These are phyloP conservation scores for Calonectria montana DNA, from an alignment of 2,329 filamentous ascomycete species.

Conservation along the genomic window DNA sequence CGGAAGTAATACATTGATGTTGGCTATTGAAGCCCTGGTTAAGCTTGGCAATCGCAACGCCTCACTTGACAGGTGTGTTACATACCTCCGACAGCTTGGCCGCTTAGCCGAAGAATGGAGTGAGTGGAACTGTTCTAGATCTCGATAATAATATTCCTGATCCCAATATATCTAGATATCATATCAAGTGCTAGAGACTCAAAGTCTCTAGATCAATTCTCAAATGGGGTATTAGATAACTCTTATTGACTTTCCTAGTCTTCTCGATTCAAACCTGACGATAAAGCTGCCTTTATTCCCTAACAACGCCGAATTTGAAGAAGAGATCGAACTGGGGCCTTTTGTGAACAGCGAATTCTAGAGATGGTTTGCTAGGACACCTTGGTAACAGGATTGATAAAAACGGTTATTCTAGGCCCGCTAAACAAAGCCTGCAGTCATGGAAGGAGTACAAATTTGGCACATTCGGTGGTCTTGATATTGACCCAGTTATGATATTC, in stretches of 20 bases:
- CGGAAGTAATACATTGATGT: not conserved
- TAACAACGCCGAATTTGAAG: not conserved
- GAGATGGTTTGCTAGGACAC: not conserved
- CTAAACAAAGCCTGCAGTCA: no score
- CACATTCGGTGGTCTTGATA: no score
- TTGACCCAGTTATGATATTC: no score
- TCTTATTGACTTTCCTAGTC: not conserved
- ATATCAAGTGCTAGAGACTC: not conserved
- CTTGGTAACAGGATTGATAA: not conserved
- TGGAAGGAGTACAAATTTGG: no score
- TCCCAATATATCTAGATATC: not conserved
- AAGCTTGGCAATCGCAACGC: not conserved
- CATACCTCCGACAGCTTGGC: not conserved
- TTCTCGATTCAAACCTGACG: not conserved
- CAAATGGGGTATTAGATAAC: not conserved
- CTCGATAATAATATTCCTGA: not conserved
- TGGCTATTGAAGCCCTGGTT: not conserved
- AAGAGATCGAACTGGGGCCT: constrained; percentile 5
- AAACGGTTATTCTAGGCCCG: no score
- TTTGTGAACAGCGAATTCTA: constrained; percentile 10
- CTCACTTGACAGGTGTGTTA: not conserved
- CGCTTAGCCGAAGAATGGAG: not conserved
- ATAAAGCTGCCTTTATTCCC: not conserved
- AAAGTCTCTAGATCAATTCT: not conserved
- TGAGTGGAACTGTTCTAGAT: not conserved